Conservation (phyloP, 768 basidiomycete genomes). For the Daedaleopsis sinensis region DNA sequence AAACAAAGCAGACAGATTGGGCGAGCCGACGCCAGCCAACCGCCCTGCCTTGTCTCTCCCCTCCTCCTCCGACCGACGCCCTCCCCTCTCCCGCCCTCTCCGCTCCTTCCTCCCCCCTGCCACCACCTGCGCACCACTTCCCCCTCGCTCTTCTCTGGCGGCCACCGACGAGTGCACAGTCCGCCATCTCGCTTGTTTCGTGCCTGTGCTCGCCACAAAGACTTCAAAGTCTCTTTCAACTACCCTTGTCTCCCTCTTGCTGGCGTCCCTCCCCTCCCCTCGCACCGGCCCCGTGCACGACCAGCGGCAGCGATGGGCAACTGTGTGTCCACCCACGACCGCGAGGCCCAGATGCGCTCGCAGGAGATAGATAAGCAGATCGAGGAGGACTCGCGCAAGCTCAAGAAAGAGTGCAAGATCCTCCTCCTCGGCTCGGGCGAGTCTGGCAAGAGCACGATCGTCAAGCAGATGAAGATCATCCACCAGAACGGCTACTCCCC, state of each 20-base stretch:
- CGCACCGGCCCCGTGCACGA: conserved; percentile 9
- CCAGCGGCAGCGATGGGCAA: conserved; percentile 55
- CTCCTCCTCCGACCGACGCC: conserved; percentile 13
- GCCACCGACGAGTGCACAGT: neutral
- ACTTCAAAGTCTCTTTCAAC: neutral
- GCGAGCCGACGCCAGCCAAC: conserved; percentile 19
- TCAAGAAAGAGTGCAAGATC: conserved; percentile 91
- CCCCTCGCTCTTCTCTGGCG: neutral
- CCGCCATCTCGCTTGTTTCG: neutral
- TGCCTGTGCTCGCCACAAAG: neutral
- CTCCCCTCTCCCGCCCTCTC: neutral
- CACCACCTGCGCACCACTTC: conserved; percentile 14
- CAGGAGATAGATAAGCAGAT: conserved; percentile 82
- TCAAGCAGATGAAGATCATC: conserved; percentile 99
- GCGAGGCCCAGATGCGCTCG: conserved; percentile 60
- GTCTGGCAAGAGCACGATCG: conserved; percentile 93
- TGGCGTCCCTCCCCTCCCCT: conserved; percentile 6
- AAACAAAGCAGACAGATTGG: conserved; percentile 19
- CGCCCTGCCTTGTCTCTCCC: conserved; percentile 5
- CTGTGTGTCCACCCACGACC: conserved; percentile 63
- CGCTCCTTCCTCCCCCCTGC: conserved; percentile 4
- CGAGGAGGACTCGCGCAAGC: conserved; percentile 83
- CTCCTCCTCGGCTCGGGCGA: conserved; percentile 93
- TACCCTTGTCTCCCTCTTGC: neutral
- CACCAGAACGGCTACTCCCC: conserved; percentile 88